Conservation (phyloP, 352 stramenopile genomes). For the Phytophthora cryptogea region DNA sequence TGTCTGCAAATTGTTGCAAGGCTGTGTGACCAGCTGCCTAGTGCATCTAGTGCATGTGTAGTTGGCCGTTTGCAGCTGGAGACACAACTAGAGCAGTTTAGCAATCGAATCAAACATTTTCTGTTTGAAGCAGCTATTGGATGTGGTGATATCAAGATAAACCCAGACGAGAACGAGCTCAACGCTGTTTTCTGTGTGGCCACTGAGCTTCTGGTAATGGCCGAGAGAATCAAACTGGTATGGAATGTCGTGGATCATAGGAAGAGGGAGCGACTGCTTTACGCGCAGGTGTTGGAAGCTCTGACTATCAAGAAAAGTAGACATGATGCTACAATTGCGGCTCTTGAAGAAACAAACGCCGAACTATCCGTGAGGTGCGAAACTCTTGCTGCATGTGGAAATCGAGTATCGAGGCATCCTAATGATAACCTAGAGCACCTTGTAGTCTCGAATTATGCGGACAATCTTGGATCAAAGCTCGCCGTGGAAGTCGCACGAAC, state of each 20-base stretch:
- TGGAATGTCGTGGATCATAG: conserved; percentile 55
- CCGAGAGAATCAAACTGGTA: conserved; percentile 53
- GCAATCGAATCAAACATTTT: conserved; percentile 34
- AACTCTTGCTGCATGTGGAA: background rate
- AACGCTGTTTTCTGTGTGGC: conserved; percentile 21
- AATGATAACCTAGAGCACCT: background rate
- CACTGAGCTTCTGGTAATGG: conserved; percentile 46
- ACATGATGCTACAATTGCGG: conserved; percentile 8
- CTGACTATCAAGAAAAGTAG: conserved; percentile 15
- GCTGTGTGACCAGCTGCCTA: conserved; percentile 59
- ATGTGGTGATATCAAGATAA: background rate
- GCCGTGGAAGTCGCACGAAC: conserved; percentile 11
- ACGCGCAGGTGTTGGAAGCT: conserved; percentile 17
- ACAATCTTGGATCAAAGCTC: conserved; percentile 11
- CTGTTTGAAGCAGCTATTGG: conserved; percentile 12
- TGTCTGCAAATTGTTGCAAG: conserved; percentile 55
- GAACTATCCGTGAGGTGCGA: conserved; percentile 11
- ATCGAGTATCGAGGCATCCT: background rate
- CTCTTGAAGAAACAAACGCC: conserved; percentile 23
- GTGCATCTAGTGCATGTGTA: conserved; percentile 30
- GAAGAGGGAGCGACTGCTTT: conserved; percentile 46
- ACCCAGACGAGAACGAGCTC: background rate
- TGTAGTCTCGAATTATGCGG: background rate
- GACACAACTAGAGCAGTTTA: conserved; percentile 51
- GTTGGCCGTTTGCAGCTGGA: conserved; percentile 35